Conservation (phyloP, 2,329 filamentous ascomycete genomes). For the Knoxdaviesia proteae region DNA sequence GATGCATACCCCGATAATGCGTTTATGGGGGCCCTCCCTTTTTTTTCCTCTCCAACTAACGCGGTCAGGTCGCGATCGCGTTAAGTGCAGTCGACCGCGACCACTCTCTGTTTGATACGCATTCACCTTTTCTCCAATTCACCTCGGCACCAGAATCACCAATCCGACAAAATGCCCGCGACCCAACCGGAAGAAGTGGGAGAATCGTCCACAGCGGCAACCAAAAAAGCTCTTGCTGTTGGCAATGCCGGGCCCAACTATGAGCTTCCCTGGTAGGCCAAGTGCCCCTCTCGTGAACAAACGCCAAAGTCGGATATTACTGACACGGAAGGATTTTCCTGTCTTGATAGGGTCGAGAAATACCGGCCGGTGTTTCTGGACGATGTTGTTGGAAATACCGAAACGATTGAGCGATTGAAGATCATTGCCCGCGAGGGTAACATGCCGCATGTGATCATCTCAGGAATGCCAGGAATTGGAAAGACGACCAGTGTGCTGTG, state of each 20-base stretch:
- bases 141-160: too few relatives aligned
- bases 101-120: too few relatives aligned
- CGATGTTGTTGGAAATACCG: constrained; percentile 92
- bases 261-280: constrained; percentile 55
- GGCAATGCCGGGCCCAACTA: constrained; percentile 36
- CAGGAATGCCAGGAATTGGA: constrained; percentile 97
- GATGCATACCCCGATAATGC: too few relatives aligned
- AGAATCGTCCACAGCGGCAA: constrained; percentile 39
- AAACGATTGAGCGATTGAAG: constrained; percentile 91
- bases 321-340: not conserved
- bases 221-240: constrained; percentile 31
- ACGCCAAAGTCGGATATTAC: not conserved
- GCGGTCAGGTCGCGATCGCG: too few relatives aligned
- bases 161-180: constrained; percentile 20
- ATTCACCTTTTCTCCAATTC: too few relatives aligned
- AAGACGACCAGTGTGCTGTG: constrained; percentile 95
- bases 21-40: too few relatives aligned
- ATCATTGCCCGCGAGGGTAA: constrained; percentile 98
- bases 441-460: constrained; percentile 98
- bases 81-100: too few relatives aligned
- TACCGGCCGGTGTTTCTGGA: constrained; percentile 89
- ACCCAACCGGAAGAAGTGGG: constrained; percentile 29
- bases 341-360: constrained; percentile 67
- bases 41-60: too few relatives aligned
- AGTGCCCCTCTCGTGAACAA: not conserved